phyloP scores from a whole-genome alignment of 2,329 filamentous ascomycete genomes.

The Xylariales sp. region DNA sequence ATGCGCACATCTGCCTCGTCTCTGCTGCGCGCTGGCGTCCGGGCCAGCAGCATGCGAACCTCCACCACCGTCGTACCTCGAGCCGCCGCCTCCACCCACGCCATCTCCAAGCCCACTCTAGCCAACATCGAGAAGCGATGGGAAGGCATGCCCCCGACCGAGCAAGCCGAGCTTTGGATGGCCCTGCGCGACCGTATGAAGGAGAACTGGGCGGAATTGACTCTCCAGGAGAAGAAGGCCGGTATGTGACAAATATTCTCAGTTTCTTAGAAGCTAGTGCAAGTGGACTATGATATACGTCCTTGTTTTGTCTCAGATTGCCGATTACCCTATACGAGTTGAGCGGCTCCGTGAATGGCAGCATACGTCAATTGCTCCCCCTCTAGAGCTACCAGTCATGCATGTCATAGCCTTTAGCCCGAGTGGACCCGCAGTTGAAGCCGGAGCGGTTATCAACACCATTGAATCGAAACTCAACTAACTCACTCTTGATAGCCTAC shows the following conservation, averaged over 20 bases:
- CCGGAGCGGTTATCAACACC: constrained; percentile 25
- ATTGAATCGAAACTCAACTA: constrained; percentile 46
- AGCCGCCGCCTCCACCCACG: constrained; percentile 77
- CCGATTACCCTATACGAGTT: neutral
- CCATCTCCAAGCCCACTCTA: constrained; percentile 97
- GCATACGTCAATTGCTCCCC: constrained; percentile 18
- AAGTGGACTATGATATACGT: neutral
- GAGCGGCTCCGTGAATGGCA: constrained; percentile 2
- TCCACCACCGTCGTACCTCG: constrained; percentile 57
- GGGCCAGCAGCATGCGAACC: constrained; percentile 53
- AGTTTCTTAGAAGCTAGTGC: neutral
- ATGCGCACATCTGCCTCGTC: constrained; percentile 66
- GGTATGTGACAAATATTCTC: constrained; percentile 71
- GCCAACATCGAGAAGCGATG: constrained; percentile 99
- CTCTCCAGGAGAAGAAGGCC: constrained; percentile 97
- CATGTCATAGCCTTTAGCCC: constrained; percentile 23
- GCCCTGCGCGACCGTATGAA: constrained; percentile 98
- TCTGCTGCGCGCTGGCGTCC: constrained; percentile 61
- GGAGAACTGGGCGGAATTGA: constrained; percentile 95
- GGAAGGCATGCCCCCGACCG: constrained; percentile 97
- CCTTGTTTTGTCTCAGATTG: neutral
- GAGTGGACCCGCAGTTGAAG: constrained; percentile 41
- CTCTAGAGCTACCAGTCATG: constrained; percentile 19
- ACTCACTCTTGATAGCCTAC: constrained; percentile 76
- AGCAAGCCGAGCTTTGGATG: constrained; percentile 99